A percentile compares a stretch with the other conserved stretches of the same genome.
These are phyloP conservation scores for Aspergillus sp. DNA, from an alignment of 2,329 filamentous ascomycete genomes.

Conservation along the genomic window DNA sequence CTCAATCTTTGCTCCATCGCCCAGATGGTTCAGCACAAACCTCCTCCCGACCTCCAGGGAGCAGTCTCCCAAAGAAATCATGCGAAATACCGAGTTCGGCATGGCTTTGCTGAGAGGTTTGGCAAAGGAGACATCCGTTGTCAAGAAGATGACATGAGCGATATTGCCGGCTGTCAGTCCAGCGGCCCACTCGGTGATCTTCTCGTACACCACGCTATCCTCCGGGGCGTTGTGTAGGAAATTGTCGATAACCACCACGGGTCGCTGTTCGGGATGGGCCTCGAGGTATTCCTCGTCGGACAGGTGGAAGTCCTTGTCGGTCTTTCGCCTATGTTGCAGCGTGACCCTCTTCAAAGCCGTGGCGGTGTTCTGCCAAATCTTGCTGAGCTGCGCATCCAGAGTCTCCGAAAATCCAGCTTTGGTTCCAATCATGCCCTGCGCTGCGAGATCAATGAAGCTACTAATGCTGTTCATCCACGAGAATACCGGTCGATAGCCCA, in stretches of 20 bases:
- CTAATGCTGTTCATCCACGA: slow-evolving; percentile 95
- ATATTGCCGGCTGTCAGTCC: slow-evolving; percentile 80
- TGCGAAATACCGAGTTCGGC: slow-evolving; percentile 86
- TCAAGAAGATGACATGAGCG: slow-evolving; percentile 92
- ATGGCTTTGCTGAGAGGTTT: slow-evolving; percentile 85
- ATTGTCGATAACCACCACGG: slow-evolving; percentile 87
- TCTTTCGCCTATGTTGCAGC: slow-evolving; percentile 66
- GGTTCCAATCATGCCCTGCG: slow-evolving; percentile 89
- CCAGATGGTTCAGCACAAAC: slow-evolving; percentile 82
- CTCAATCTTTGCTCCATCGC: slow-evolving; percentile 42
- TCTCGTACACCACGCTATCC: slow-evolving; percentile 66
- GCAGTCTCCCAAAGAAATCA: slow-evolving; percentile 82
- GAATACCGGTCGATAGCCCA: slow-evolving; percentile 91
- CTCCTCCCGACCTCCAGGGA: slow-evolving; percentile 82
- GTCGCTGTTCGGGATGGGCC: slow-evolving; percentile 77
- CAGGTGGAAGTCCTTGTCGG: slow-evolving; percentile 70
- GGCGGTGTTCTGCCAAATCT: slow-evolving; percentile 83
- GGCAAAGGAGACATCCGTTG: slow-evolving; percentile 81
- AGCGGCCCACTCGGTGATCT: slow-evolving; percentile 87
- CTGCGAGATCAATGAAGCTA: slow-evolving; percentile 86
- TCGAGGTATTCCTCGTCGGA: slow-evolving; percentile 86
- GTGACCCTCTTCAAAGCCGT: slow-evolving; percentile 76
- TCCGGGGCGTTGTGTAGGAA: slow-evolving; percentile 79
- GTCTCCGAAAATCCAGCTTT: slow-evolving; percentile 95
- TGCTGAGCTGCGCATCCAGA: slow-evolving; percentile 80